Evolutionary conservation across 495 filamentous ascomycete species (phyloP).

Genomic region (Hyphodiscus hymeniophilus): DNA sequence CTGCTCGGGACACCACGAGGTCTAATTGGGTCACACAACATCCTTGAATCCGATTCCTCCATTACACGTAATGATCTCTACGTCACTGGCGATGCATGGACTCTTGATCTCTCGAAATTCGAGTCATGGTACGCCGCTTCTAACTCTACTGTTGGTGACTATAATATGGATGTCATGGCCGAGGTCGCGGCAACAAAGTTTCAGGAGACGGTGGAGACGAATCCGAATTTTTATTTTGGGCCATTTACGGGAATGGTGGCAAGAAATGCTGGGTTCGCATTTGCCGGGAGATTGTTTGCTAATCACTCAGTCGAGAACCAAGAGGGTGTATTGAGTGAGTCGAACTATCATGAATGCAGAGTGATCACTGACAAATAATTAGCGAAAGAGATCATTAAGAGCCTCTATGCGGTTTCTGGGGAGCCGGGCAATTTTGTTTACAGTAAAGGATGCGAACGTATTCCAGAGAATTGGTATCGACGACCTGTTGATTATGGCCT

Average conservation of each 20-base stretch:
- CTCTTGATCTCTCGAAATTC: conserved; percentile 34
- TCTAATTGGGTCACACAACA: conserved; percentile 42
- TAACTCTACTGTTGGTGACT: conserved; percentile 25
- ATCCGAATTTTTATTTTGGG: conserved; percentile 3
- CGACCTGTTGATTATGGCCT: conserved; percentile 32
- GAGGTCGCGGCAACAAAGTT: conserved; percentile 27
- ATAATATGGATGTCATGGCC: conserved; percentile 30
- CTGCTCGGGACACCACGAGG: conserved; percentile 20
- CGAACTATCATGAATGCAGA: not conserved
- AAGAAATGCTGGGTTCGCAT: conserved; percentile 27
- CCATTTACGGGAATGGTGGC: conserved; percentile 2
- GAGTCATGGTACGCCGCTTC: not conserved
- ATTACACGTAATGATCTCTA: conserved; percentile 43
- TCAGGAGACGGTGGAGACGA: not conserved
- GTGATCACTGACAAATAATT: conserved; percentile 18
- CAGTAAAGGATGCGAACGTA: conserved; percentile 39
- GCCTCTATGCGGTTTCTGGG: conserved; percentile 34
- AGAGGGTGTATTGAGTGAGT: conserved; percentile 32
- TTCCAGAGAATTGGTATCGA: conserved; percentile 55
- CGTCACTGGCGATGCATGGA: conserved; percentile 27
- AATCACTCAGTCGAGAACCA: conserved; percentile 37
- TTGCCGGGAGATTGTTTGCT: conserved; percentile 25
- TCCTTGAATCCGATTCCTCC: conserved; percentile 47
- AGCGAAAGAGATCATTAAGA: conserved; percentile 33
- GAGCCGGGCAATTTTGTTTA: conserved; percentile 30